These are phyloP conservation scores for Clarkia xantiana DNA, from an alignment of 345 rosid genomes.

Conservation along the genomic window DNA sequence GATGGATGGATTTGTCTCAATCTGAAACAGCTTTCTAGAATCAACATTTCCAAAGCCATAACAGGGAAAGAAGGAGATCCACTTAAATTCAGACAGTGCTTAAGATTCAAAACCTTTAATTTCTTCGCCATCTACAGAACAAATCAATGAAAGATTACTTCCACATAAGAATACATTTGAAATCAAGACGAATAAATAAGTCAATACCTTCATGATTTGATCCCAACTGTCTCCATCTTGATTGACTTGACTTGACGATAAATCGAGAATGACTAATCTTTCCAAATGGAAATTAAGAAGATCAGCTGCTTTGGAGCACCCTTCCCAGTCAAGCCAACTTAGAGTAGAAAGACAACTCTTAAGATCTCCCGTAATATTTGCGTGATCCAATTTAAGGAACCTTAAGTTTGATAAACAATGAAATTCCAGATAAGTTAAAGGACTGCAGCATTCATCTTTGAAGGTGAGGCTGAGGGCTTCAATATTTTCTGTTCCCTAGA, in stretches of 20 bases:
- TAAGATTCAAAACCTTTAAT: constrained; percentile 1
- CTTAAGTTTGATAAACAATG: not conserved
- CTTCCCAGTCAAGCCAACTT: constrained; percentile 5
- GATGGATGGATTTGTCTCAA: not conserved
- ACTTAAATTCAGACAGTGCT: not conserved
- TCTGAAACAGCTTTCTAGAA: not conserved
- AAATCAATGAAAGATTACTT: not conserved
- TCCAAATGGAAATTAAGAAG: not conserved
- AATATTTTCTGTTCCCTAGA: not conserved
- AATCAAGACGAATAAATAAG: not conserved
- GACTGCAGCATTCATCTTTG: not conserved
- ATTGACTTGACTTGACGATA: not conserved
- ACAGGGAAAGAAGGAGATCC: not conserved
- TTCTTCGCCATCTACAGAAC: not conserved
- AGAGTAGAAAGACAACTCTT: not conserved
- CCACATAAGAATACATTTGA: not conserved
- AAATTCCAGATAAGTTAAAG: not conserved
- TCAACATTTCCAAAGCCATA: constrained; percentile 2
- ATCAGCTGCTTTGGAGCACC: not conserved
- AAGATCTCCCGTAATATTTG: not conserved
- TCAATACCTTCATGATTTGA: not conserved
- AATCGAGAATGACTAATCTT: constrained; percentile 5
- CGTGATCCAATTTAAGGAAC: constrained; percentile 6
- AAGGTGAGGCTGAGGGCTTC: not conserved
- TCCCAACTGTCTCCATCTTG: constrained; percentile 1